Evolutionary conservation across 1,284 basidiomycete species (phyloP).

Genomic region (Neonothopanus nambi): DNA sequence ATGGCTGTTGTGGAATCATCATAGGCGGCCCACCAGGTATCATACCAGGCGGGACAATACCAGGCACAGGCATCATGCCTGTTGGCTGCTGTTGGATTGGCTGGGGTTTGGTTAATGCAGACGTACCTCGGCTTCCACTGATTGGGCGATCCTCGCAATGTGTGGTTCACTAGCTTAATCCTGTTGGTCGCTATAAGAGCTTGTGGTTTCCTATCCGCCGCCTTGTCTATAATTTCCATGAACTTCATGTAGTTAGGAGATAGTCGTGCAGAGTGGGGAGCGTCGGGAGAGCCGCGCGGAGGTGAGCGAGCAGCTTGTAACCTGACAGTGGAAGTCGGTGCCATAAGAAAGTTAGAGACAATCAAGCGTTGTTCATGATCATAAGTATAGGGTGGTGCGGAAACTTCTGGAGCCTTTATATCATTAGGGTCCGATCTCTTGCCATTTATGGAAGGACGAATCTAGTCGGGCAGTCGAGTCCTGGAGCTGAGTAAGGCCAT

Average conservation of each 20-base stretch:
- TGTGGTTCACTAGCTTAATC: neutral
- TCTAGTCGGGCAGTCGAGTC: slow-evolving; percentile 39
- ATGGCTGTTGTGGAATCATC: neutral
- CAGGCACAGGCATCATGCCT: slow-evolving; percentile 3
- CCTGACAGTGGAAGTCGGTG: neutral
- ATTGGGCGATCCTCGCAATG: slow-evolving; percentile 16
- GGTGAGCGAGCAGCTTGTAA: neutral
- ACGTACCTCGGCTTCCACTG: slow-evolving; percentile 31
- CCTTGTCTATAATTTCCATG: neutral
- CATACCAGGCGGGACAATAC: slow-evolving; percentile 6
- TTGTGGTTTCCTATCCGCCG: neutral
- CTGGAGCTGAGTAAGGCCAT: slow-evolving; percentile 66
- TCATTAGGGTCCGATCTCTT: too few species aligned
- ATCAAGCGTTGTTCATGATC: too few species aligned
- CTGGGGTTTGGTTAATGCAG: neutral
- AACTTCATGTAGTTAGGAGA: neutral
- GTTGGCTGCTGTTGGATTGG: neutral
- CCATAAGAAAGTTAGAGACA: neutral
- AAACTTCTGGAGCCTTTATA: neutral
- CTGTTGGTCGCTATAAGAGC: neutral
- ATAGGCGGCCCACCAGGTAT: slow-evolving; percentile 3
- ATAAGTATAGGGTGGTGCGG: neutral
- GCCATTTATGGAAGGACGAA: too few species aligned
- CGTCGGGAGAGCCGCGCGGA: neutral
- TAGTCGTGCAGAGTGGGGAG: too few species aligned